Conservation (phyloP, 2,329 filamentous ascomycete genomes). For the Trichoderma sp. region DNA sequence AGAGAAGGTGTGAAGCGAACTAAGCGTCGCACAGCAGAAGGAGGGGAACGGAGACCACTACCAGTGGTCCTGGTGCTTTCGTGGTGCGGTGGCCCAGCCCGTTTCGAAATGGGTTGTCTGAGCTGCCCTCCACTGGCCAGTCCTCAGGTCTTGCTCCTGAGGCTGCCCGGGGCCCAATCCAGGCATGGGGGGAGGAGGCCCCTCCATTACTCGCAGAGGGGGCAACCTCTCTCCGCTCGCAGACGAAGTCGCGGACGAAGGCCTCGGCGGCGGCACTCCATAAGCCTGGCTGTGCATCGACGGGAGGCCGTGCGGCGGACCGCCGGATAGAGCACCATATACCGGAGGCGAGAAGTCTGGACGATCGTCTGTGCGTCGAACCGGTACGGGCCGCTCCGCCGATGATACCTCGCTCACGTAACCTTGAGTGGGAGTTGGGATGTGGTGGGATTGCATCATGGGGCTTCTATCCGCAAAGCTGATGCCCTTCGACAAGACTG, state of each 20-base stretch:
- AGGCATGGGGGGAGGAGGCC: conserved; percentile 25
- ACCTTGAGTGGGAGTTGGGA: conserved; percentile 30
- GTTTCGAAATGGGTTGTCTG: conserved; percentile 34
- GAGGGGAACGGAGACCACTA: conserved; percentile 1
- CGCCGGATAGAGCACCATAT: conserved; percentile 37
- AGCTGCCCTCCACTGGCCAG: conserved; percentile 36
- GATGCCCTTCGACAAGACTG: conserved; percentile 37
- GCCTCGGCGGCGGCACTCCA: conserved; percentile 35
- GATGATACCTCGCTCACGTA: conserved; percentile 43
- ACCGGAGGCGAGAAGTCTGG: conserved; percentile 41
- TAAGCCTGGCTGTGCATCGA: conserved; percentile 41
- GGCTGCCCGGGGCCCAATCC: conserved; percentile 27
- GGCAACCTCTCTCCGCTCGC: conserved; percentile 45
- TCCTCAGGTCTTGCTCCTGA: conserved; percentile 36
- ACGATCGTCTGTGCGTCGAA: conserved; percentile 47
- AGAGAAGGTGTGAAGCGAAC: not conserved
- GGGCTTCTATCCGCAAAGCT: conserved; percentile 40
- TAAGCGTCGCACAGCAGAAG: conserved; percentile 1
- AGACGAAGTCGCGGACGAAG: conserved; percentile 38
- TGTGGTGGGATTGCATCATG: conserved; percentile 26
- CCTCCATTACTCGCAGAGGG: conserved; percentile 47
- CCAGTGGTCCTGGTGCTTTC: conserved; percentile 26
- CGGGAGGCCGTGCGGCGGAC: conserved; percentile 39
- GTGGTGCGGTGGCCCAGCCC: conserved; percentile 36
- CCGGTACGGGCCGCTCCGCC: conserved; percentile 45